Evolutionary conservation across 345 rosid species (phyloP), one percentile per base, ranked within the genome.

Genomic region (Cochlearia excelsa): DNA sequence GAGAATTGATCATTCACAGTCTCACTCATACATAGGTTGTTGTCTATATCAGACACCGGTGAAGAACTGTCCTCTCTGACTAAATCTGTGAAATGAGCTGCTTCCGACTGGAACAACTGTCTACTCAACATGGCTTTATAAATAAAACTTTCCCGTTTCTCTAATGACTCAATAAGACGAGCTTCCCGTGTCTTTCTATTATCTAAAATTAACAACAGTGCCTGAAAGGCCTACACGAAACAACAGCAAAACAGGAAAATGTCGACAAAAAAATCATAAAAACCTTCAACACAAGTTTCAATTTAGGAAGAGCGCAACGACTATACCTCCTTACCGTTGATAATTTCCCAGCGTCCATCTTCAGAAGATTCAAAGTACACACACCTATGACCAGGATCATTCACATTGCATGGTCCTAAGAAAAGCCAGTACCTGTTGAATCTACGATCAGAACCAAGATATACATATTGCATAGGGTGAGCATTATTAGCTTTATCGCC

Each of bases 341-440:
- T 81, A 62, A 93, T 85, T 79, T 85, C 84, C 99, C 99, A 93
- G 78, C 81, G 91, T 57, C 99, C 97, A 78, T 89, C 95, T 79
- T 93, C 97, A 60, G 97, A 89, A 61, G 99, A 93, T 77, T 93
- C 99, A 73, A 89, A 85, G 72, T 87, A 93, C 64, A 93, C 79
- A 72, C 95, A 85, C 79, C 73, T 89, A 75, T 93, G 99, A 44
- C 99, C 99, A 28, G 97, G 90, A 69, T 89, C 99, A 79, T 51
- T 62, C 57, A 70, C 66, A 71, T 77, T 77, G 79, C 99, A 93
- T 4, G 99, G 95, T 54, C 96, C 97, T 82, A 93, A 79, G 81
- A 93, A 89, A 76, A 93, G 95, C 99, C 99, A 93, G 74, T 87
- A 93, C 64, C 95, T 81, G 63, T 89, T 93, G 78, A 84, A 87